Percentiles rank a stretch among this genome's conserved stretches.
These are phyloP conservation scores for Gossypium armourianum DNA, from an alignment of 441 rosid species.

Conservation along the genomic window DNA sequence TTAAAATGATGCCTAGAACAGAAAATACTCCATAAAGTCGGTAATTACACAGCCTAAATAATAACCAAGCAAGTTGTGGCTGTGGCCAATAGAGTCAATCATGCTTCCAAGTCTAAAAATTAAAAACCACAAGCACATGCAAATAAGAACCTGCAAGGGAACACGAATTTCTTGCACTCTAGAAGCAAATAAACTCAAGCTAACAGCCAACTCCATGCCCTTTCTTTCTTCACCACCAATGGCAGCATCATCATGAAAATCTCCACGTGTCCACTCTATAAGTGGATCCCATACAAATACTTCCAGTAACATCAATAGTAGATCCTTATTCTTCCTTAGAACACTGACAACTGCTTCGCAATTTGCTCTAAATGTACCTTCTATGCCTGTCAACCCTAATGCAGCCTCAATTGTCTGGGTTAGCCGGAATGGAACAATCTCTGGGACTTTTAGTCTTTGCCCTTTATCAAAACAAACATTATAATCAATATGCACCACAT, in stretches of 20 bases:
- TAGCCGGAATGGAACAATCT: constrained; percentile 93
- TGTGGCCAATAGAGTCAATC: constrained; percentile 9
- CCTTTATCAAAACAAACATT: constrained; percentile 98
- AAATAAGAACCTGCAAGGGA: constrained; percentile 68
- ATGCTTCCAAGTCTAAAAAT: constrained; percentile 1
- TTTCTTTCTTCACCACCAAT: constrained; percentile 97
- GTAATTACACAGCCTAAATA: constrained; percentile 12
- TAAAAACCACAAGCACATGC: not conserved
- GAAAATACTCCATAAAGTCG: not conserved
- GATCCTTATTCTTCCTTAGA: constrained; percentile 78
- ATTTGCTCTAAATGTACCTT: constrained; percentile 76
- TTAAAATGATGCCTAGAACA: constrained; percentile 10
- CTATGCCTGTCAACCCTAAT: constrained; percentile 82
- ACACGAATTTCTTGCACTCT: constrained; percentile 96
- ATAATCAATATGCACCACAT: constrained; percentile 92
- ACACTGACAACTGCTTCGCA: constrained; percentile 84
- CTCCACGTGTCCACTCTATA: constrained; percentile 94
- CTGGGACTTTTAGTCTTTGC: constrained; percentile 81
- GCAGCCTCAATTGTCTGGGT: constrained; percentile 88
- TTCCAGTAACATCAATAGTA: constrained; percentile 78
- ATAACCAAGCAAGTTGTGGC: constrained; percentile 3
- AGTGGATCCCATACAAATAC: constrained; percentile 98
- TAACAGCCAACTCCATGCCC: constrained; percentile 97
- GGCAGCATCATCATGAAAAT: constrained; percentile 94
- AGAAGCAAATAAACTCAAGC: constrained; percentile 96